A percentile compares a stretch with the other conserved stretches of the same genome.
phyloP scores from a whole-genome alignment of 768 basidiomycete species.

The Hirschioporus abietinus region DNA sequence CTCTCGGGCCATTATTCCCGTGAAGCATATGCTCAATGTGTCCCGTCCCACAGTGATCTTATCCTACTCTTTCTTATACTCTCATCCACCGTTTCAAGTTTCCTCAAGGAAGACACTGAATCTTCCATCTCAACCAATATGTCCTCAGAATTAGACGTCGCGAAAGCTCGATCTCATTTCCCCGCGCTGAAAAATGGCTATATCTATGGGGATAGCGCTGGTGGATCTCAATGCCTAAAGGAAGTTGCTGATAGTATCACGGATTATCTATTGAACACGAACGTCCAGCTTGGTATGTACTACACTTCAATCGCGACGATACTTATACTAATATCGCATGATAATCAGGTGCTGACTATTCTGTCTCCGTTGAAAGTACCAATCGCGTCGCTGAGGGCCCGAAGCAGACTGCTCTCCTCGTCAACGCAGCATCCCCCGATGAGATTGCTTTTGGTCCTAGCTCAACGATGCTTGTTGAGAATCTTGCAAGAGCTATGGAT shows the following conservation, averaged over 20 bases:
- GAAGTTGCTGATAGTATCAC: slow-evolving; percentile 52
- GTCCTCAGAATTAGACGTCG: slow-evolving; percentile 29
- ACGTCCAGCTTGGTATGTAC: slow-evolving; percentile 52
- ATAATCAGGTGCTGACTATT: slow-evolving; percentile 52
- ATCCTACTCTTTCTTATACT: not conserved
- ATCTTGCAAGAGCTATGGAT: slow-evolving; percentile 60
- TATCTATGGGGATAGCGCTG: slow-evolving; percentile 73
- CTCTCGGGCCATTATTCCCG: not conserved
- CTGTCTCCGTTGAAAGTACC: slow-evolving; percentile 48
- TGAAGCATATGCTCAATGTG: not conserved
- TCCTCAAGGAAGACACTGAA: not conserved
- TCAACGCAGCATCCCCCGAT: slow-evolving; percentile 56
- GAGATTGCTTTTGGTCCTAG: slow-evolving; percentile 67
- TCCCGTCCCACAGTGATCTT: slow-evolving; percentile 1
- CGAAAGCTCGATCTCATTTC: slow-evolving; percentile 52
- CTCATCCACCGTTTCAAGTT: not conserved
- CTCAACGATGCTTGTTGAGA: slow-evolving; percentile 65
- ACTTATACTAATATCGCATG: not conserved
- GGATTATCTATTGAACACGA: slow-evolving; percentile 67
- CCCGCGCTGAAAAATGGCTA: slow-evolving; percentile 55
- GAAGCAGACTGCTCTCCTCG: slow-evolving; percentile 47
- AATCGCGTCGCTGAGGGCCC: slow-evolving; percentile 47
- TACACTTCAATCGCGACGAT: not conserved
- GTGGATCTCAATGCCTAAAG: slow-evolving; percentile 60
- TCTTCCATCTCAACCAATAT: not conserved